Evolutionary conservation across 176 grass and related monocot species (phyloP), one percentile per base, ranked within the genome.

Genomic region (Eremochloa ophiuroides): DNA sequence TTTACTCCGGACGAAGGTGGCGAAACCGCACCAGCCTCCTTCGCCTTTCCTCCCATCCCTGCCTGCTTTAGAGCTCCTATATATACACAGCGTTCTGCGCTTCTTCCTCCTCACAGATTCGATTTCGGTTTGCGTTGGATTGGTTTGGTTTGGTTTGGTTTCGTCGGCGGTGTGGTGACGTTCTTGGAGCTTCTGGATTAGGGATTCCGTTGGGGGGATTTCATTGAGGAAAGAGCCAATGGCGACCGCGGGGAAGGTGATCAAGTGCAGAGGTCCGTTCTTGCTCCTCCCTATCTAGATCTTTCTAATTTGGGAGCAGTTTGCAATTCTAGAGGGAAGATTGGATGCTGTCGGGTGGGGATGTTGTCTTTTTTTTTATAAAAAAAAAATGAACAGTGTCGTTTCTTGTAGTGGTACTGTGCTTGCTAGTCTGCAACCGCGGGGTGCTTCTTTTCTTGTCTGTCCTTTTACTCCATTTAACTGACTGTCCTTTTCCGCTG

Each of bases 201-300:
- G 69, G 25, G 23, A 31, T 6, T 65, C 15, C 40, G 22, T 18
- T 7, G n/a, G 5, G 44, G 17, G 46, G 12, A 31, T n/a, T 37
- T 10, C 7, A 1, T 18, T 4, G 62, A 43, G 29, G 4, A 40
- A 38, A 18, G 35, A 77, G 40, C 11, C 18, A 53, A 93, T 97
- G 91, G 58, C 84, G 83, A 97, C 89, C 2, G 84, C 62, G 14
- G 91, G 91, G 58, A 78, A 97, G 81, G 91, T 91, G 44, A 93
- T 97, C 81, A 93, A 93, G 81, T 91, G 94, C 87, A 93, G 78
- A 91, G 94, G 94, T 97, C 80, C 23, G 76, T 86, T 34, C 50
- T 63, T 64, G 22, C 58, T n/a, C 9, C 17, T 53, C 61, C 8
- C 0, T 71, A 18, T 40, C 9, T 27, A 16, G 10, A 18, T 35